These are phyloP conservation scores for Lactuca sativa DNA, from an alignment of 129 eudicot genomes.

Conservation along the genomic window DNA sequence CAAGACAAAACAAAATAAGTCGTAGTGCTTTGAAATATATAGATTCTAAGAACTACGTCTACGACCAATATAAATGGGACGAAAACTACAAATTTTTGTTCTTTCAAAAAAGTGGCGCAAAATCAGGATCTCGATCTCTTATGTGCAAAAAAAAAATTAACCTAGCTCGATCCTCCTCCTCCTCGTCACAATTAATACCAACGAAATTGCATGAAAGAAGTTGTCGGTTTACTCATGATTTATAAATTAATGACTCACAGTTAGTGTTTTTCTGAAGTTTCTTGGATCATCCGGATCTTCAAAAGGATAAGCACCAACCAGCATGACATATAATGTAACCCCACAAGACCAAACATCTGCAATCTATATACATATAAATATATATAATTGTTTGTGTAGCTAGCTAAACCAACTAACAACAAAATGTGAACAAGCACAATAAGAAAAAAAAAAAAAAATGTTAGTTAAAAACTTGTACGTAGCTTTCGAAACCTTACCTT, in stretches of 20 bases:
- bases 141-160: too few species aligned
- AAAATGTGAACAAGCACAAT: background rate
- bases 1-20: background rate
- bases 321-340: constrained; percentile 93
- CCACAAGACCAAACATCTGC: constrained; percentile 99
- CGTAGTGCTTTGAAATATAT: background rate
- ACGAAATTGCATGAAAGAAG: too few species aligned
- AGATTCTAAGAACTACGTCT: background rate
- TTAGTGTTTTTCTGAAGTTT: constrained; percentile 78
- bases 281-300: constrained; percentile 92
- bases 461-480: too few species aligned
- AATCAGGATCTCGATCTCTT: background rate
- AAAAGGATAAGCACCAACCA: constrained; percentile 95
- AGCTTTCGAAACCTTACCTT: constrained; percentile 50
- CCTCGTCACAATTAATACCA: too few species aligned
- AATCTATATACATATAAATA: constrained; percentile 54
- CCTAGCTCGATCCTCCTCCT: too few species aligned
- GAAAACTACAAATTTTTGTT: background rate
- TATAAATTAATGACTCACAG: constrained; percentile 39
- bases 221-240: background rate
- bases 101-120: background rate
- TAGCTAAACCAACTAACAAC: background rate
- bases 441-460: background rate
- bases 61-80: background rate
- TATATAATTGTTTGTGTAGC: constrained; percentile 13